Conservation (phyloP, 2,329 filamentous ascomycete genomes). For the Ophiostoma quercus region DNA sequence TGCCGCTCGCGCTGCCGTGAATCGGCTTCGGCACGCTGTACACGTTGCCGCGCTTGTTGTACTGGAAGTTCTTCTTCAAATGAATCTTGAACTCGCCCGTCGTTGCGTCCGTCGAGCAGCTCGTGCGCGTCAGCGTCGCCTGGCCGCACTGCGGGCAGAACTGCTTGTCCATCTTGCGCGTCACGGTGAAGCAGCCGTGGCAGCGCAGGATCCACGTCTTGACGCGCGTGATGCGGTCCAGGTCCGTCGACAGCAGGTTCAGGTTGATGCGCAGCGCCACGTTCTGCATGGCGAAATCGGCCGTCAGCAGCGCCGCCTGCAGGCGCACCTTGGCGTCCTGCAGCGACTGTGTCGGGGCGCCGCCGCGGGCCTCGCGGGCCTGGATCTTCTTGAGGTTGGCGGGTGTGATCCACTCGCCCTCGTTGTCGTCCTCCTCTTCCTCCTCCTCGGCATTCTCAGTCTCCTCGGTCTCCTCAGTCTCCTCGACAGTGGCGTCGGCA, state of each 20-base stretch:
- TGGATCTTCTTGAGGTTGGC: constrained; percentile 84
- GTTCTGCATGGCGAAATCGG: constrained; percentile 97
- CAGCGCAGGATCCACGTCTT: constrained; percentile 89
- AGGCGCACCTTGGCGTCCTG: constrained; percentile 52
- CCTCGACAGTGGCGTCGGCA: not conserved
- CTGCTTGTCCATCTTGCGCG: constrained; percentile 78
- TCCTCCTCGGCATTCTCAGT: constrained; percentile 32
- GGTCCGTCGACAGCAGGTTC: constrained; percentile 58
- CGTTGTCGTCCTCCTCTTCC: constrained; percentile 37
- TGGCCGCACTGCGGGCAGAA: constrained; percentile 93
- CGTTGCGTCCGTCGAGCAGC: constrained; percentile 70
- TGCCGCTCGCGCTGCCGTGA: constrained; percentile 73
- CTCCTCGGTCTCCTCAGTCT: constrained; percentile 35
- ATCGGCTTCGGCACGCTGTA: constrained; percentile 91
- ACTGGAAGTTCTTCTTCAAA: constrained; percentile 91
- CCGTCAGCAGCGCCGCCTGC: constrained; percentile 86
- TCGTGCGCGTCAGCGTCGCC: constrained; percentile 74
- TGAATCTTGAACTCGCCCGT: constrained; percentile 79
- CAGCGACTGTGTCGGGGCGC: constrained; percentile 46
- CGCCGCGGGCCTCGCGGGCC: constrained; percentile 53
- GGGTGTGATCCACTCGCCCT: constrained; percentile 81
- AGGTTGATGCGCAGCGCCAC: constrained; percentile 92
- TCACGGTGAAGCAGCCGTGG: constrained; percentile 85
- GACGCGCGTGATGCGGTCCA: constrained; percentile 76
- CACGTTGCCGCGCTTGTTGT: constrained; percentile 86